Percentiles rank a stretch among this genome's conserved stretches.
Conservation (phyloP, 495 filamentous ascomycete genomes). For the Letharia lupina region DNA sequence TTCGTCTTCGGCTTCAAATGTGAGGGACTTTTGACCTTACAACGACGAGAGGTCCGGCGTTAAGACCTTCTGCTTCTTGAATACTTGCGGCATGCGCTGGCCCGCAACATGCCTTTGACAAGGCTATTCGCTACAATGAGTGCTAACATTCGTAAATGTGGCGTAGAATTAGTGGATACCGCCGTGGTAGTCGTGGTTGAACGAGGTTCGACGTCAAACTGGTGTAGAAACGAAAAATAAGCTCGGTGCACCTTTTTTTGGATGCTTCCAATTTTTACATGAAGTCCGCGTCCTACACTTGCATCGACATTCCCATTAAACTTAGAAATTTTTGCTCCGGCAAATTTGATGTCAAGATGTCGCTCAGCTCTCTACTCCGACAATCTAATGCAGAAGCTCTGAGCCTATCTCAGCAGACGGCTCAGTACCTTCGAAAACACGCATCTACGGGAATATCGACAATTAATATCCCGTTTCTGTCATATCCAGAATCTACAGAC, state of each 20-base stretch:
- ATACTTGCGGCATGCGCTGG: background rate
- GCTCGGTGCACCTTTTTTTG: too few species aligned
- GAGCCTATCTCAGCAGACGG: conserved; percentile 69
- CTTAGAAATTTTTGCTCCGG: background rate
- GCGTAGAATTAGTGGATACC: too few species aligned
- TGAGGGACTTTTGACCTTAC: background rate
- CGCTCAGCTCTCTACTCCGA: conserved; percentile 30
- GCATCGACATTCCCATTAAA: too few species aligned
- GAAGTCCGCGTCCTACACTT: too few species aligned
- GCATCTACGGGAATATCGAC: conserved; percentile 36
- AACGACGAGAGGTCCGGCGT: background rate
- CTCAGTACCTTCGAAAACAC: conserved; percentile 50
- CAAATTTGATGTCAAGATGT: conserved; percentile 3
- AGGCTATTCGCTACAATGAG: background rate
- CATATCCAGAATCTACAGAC: conserved; percentile 59
- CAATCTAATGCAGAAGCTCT: conserved; percentile 42
- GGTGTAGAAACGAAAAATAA: too few species aligned
- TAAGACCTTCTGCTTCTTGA: background rate
- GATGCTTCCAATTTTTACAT: too few species aligned
- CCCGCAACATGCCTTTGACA: background rate
- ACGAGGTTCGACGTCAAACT: background rate
- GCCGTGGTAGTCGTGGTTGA: background rate
- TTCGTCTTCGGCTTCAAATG: background rate
- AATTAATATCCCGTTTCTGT: conserved; percentile 45
- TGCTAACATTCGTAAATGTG: background rate